phyloP scores from a whole-genome alignment of 805 yeast species.

The Cyberlindnera lachancei region DNA sequence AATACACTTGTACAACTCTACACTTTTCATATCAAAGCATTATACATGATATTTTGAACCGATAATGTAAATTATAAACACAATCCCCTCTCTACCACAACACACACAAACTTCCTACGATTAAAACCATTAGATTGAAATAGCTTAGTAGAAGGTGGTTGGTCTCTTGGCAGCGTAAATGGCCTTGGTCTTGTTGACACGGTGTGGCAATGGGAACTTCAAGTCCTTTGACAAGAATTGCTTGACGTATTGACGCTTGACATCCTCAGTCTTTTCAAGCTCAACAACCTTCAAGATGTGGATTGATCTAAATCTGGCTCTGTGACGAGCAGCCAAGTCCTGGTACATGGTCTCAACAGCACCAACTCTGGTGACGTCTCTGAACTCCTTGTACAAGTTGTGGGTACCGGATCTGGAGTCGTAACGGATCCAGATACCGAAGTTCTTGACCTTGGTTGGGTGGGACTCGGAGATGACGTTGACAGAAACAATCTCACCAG shows the following conservation, averaged over 20 bases:
- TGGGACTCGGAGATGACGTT: slow-evolving; percentile 87
- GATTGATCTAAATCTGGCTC: slow-evolving; percentile 99
- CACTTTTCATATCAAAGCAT: too few relatives aligned
- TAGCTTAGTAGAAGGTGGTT: slow-evolving; percentile 83
- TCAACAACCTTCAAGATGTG: slow-evolving; percentile 99
- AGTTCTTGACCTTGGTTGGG: slow-evolving; percentile 99
- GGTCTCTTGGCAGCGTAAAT: slow-evolving; percentile 91
- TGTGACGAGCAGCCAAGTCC: slow-evolving; percentile 99
- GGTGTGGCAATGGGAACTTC: slow-evolving; percentile 99
- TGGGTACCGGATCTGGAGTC: slow-evolving; percentile 99
- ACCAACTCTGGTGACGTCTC: slow-evolving; percentile 98
- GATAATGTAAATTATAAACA: slow-evolving; percentile 9
- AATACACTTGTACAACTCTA: neutral
- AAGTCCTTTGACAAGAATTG: slow-evolving; percentile 93
- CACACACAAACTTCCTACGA: neutral
- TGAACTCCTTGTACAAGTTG: slow-evolving; percentile 99
- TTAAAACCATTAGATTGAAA: too few relatives aligned
- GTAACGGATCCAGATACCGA: slow-evolving; percentile 99
- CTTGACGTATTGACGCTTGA: slow-evolving; percentile 98
- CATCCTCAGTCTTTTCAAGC: slow-evolving; percentile 95
- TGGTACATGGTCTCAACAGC: slow-evolving; percentile 98
- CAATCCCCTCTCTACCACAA: slow-evolving; percentile 5
- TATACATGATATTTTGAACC: slow-evolving; percentile 6
- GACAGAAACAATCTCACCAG: slow-evolving; percentile 97
- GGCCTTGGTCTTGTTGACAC: slow-evolving; percentile 85